Base-by-base conservation (phyloP, 2,329 filamentous ascomycete species). In the Daldinia eschscholtzii region DNA sequence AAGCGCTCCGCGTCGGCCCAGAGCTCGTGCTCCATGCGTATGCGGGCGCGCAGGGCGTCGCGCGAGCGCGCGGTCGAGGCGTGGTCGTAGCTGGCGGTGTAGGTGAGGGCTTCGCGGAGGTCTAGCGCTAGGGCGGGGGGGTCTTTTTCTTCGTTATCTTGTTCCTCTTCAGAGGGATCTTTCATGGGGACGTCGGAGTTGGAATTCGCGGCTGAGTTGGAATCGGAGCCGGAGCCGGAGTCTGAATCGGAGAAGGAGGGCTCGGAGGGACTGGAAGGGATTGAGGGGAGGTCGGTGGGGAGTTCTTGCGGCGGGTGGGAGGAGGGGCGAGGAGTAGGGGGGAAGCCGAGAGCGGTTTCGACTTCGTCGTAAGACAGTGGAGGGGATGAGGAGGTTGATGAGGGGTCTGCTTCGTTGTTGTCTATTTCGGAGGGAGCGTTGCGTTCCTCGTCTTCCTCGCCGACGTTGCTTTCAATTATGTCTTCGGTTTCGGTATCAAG, bases 321-420 rank as follows among this genome's bases (percentile, higher is more conserved):
- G 23, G 7, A 48, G 26, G 41, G 44, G 44, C 2, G 23, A 13
- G 23, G 41, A 26, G 48, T 57, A 30, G n/a, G 39, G 3, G 67
- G 65, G 48, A 71, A 67, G 13, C 74, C 79, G 1, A 87, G 78
- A 0, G 76, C 76, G 1, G 72, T 70, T 72, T 86, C 85, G 7
- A 86, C 81, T 33, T 83, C 80, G 15, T 83, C 78, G 68, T 83
- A 85, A 0, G 79, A 71, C 79, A 86, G 80, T 12, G 75, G 74
- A 5, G 72, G 72, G 9, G 59, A 61, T 12, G 73, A 72, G 12
- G 58, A 65, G 10, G 67, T 72, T 30, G n/a, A 52, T 7, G 50
- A 52, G 5, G 44, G 12, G 3, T 67, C 58, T 6, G 63, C 48
- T n/a, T 70, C 62, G 13, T 55, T 46, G 9, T 58, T 57, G 9